Conservation (phyloP, 257 asterid species). For the Solanum microdontum region DNA sequence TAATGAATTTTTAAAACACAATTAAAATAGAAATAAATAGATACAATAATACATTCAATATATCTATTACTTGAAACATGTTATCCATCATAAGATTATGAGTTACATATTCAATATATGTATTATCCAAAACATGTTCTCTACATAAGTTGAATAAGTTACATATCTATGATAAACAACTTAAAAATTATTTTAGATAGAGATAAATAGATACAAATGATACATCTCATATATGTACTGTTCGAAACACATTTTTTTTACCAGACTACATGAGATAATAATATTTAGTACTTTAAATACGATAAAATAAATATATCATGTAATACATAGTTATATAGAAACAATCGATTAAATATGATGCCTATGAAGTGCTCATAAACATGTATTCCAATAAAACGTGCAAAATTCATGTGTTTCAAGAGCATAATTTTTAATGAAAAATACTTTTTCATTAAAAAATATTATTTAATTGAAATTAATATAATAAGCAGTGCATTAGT, state of each 20-base stretch:
- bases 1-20: background rate
- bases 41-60: background rate
- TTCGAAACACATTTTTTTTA: background rate
- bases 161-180: background rate
- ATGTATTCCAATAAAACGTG: background rate
- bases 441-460: too few species aligned
- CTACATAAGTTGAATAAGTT: background rate
- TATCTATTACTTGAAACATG: background rate
- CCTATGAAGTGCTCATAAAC: background rate
- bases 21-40: background rate
- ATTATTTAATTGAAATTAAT: too few species aligned
- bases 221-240: background rate
- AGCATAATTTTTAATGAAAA: background rate
- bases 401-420: background rate
- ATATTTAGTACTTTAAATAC: too few species aligned
- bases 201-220: too few species aligned
- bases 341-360: background rate
- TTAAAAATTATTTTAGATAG: too few species aligned
- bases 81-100: background rate
- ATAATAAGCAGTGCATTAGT: background rate
- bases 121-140: background rate
- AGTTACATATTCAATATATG: background rate
- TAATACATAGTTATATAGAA: too few species aligned
- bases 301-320: background rate
- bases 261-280: background rate